Conservation (phyloP, 106 monocot genomes). For the Vanilla planifolia region DNA sequence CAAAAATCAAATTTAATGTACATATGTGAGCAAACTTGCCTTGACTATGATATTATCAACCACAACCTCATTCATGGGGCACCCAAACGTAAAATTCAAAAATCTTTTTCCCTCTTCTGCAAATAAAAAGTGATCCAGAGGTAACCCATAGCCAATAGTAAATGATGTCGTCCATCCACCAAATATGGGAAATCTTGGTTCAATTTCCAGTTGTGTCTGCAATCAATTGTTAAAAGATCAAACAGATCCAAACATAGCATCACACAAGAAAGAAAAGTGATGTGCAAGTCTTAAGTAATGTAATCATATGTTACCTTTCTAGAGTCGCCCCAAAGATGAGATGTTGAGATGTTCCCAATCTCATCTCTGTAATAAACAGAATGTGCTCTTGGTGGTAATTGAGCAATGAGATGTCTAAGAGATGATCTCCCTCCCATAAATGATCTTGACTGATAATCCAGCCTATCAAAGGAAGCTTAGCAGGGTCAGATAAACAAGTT, state of each 20-base stretch:
- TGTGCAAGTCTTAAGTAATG: too few relatives aligned
- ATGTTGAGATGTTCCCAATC: constrained; percentile 95
- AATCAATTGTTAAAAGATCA: constrained; percentile 9
- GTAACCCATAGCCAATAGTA: constrained; percentile 89
- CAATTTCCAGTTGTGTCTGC: constrained; percentile 84
- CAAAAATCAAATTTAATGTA: not conserved
- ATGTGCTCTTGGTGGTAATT: constrained; percentile 87
- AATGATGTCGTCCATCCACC: constrained; percentile 97
- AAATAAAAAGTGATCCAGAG: constrained; percentile 81
- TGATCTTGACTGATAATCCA: constrained; percentile 81
- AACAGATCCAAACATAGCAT: too few relatives aligned
- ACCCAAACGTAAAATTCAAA: constrained; percentile 95
- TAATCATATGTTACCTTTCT: constrained; percentile 41
- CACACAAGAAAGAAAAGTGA: constrained; percentile 4
- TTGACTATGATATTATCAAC: constrained; percentile 77
- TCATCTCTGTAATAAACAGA: constrained; percentile 99
- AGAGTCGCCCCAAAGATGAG: constrained; percentile 77
- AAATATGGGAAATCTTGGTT: constrained; percentile 95
- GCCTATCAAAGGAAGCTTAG: constrained; percentile 39
- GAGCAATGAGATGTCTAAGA: constrained; percentile 66
- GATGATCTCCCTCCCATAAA: constrained; percentile 54
- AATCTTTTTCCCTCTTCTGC: constrained; percentile 57
- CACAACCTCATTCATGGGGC: constrained; percentile 64
- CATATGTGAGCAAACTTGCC: constrained; percentile 33
- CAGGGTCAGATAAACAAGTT: constrained; percentile 3